Conservation (phyloP, 208 protist species). For the Trypanosoma vivax region DNA sequence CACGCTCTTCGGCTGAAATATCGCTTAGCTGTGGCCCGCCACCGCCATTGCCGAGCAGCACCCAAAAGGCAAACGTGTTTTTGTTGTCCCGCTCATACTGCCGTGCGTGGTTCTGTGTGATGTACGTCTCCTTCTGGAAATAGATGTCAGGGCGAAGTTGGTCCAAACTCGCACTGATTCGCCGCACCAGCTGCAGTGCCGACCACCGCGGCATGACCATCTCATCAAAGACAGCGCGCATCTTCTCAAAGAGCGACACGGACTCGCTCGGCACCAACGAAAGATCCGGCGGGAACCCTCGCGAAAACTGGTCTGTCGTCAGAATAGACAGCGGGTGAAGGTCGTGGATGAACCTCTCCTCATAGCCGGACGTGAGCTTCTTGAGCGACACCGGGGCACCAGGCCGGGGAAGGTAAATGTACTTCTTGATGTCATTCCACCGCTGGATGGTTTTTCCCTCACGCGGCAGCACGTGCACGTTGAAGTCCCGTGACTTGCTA, state of each 20-base stretch:
- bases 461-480: constrained; percentile 69
- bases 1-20: constrained; percentile 26
- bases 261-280: constrained; percentile 81
- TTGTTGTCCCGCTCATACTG: constrained; percentile 84
- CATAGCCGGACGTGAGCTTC: constrained; percentile 64
- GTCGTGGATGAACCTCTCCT: constrained; percentile 57
- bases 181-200: constrained; percentile 31
- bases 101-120: constrained; percentile 73
- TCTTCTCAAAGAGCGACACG: constrained; percentile 75
- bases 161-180: constrained; percentile 31
- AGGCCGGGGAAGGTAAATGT: constrained; percentile 75
- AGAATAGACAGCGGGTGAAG: constrained; percentile 86
- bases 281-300: constrained; percentile 85
- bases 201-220: constrained; percentile 37
- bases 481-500: constrained; percentile 47
- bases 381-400: constrained; percentile 39
- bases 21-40: constrained; percentile 30
- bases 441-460: constrained; percentile 70
- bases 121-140: constrained; percentile 77
- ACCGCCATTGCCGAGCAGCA: constrained; percentile 41
- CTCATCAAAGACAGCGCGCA: constrained; percentile 46
- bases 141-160: constrained; percentile 66
- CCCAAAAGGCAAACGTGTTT: constrained; percentile 77
- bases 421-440: constrained; percentile 91
- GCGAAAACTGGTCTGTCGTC: constrained; percentile 69